Conservation (phyloP, 805 yeast species). For the Suhomyces prunicola region DNA sequence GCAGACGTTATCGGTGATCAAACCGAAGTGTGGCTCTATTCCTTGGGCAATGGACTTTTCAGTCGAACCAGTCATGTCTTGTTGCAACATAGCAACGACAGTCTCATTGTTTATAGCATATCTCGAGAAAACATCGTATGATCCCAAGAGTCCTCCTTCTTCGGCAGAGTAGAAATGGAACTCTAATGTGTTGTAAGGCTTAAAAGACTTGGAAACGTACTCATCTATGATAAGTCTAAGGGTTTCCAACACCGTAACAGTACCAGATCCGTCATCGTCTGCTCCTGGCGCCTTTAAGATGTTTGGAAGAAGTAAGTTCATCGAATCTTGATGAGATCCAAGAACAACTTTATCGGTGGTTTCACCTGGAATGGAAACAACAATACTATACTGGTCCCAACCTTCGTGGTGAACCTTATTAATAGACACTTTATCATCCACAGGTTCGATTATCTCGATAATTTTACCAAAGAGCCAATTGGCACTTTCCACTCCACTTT, state of each 20-base stretch:
- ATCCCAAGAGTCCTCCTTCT: conserved; percentile 88
- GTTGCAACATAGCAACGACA: conserved; percentile 85
- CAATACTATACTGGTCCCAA: conserved; percentile 78
- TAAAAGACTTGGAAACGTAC: conserved; percentile 31
- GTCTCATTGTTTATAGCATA: conserved; percentile 45
- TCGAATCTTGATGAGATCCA: conserved; percentile 89
- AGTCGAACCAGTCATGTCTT: conserved; percentile 89
- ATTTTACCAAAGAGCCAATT: conserved; percentile 61
- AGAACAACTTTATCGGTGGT: conserved; percentile 57
- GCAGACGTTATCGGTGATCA: conserved; percentile 69
- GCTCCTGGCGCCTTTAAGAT: conserved; percentile 85
- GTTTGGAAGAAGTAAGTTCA: conserved; percentile 69
- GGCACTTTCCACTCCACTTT: conserved; percentile 68
- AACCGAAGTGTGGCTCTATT: conserved; percentile 68
- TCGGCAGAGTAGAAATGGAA: conserved; percentile 96
- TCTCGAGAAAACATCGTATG: conserved; percentile 66
- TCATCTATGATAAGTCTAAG: conserved; percentile 54
- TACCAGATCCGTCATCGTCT: conserved; percentile 92
- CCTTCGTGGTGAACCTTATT: conserved; percentile 54
- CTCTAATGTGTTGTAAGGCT: conserved; percentile 73
- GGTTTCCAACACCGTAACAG: conserved; percentile 73
- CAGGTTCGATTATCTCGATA: conserved; percentile 32
- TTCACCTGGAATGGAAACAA: conserved; percentile 60
- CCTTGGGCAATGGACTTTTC: conserved; percentile 47
- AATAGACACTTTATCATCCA: conserved; percentile 31